Percentiles rank a stretch among this genome's conserved stretches.
These are phyloP conservation scores for slime mould (Dictyostelium discoideum) DNA, from an alignment of 78 protist species.

Conservation along the genomic window dicty_2.7 NC_007088.5:5380001-5380500, in stretches of 20 bases:
- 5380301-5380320: background rate
- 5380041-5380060: conserved; percentile 11
- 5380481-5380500: conserved; percentile 2
- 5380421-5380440: conserved; percentile 38
- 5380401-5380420: conserved; percentile 42
- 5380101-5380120: background rate
- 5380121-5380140: background rate
- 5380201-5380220: background rate
- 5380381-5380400: conserved; percentile 9
- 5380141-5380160: background rate
- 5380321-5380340: background rate
- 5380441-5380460: background rate
- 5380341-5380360: background rate
- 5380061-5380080: conserved; percentile 19
- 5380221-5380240: background rate
- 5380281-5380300: background rate
- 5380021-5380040: background rate
- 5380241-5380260: conserved; percentile 25
- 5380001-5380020: background rate
- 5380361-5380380: background rate
- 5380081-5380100: conserved; percentile 13
- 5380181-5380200: too few species aligned
- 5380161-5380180: background rate
- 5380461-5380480: conserved; percentile 24
- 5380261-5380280: background rate